These are phyloP conservation scores for Tetrahymena elliotti DNA, from an alignment of 73 alveolate species.

Conservation along the genomic window DNA sequence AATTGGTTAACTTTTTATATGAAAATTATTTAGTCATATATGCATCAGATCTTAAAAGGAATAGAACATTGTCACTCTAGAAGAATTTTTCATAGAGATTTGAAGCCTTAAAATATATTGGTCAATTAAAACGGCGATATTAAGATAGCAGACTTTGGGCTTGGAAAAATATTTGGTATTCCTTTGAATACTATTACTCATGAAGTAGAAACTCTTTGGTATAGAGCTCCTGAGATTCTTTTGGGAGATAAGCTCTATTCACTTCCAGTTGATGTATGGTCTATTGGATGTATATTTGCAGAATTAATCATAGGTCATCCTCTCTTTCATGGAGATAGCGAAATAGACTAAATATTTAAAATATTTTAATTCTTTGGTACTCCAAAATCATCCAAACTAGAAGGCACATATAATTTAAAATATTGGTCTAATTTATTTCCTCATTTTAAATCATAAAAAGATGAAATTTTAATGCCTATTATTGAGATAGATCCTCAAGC, in stretches of 20 bases:
- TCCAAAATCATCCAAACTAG: slow-evolving; percentile 21
- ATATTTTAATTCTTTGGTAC: slow-evolving; percentile 49
- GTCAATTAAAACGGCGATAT: slow-evolving; percentile 77
- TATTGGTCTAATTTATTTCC: slow-evolving; percentile 13
- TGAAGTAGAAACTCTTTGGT: slow-evolving; percentile 48
- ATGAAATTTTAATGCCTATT: slow-evolving; percentile 43
- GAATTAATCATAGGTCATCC: slow-evolving; percentile 40
- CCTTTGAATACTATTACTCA: slow-evolving; percentile 37
- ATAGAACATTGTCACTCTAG: slow-evolving; percentile 58
- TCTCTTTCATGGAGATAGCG: slow-evolving; percentile 47
- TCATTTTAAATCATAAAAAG: slow-evolving; percentile 9
- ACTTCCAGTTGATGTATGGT: slow-evolving; percentile 52
- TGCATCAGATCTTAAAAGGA: slow-evolving; percentile 63
- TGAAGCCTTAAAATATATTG: slow-evolving; percentile 46
- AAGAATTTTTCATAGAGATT: slow-evolving; percentile 47
- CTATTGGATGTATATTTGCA: slow-evolving; percentile 58
- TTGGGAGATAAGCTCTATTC: slow-evolving; percentile 42
- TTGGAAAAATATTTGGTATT: slow-evolving; percentile 60
- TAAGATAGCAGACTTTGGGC: slow-evolving; percentile 88
- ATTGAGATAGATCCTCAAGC: slow-evolving; percentile 61
- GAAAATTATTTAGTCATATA: slow-evolving; percentile 51
- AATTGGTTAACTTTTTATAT: too few relatives aligned
- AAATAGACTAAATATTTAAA: slow-evolving; percentile 19
- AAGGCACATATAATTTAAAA: neutral
- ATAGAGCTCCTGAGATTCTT: slow-evolving; percentile 56